Percentiles rank a stretch among this genome's conserved stretches.
Evolutionary conservation across 257 asterid genomes (phyloP).

Genomic region (Przewalskia tangutica): DNA sequence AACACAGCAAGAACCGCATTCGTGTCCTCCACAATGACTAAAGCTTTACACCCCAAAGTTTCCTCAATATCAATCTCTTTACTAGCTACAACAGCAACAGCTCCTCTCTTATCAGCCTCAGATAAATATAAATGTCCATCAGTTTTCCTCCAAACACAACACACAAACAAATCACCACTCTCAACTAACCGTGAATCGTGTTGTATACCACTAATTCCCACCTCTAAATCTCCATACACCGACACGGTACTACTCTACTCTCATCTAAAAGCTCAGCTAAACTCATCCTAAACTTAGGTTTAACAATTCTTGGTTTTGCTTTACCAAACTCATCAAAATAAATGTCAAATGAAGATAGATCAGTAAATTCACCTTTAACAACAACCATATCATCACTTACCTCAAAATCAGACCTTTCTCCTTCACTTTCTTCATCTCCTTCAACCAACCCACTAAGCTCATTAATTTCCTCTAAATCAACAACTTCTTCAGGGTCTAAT

Average conservation of each 20-base stretch:
- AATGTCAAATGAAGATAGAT: constrained; percentile 47
- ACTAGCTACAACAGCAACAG: constrained; percentile 87
- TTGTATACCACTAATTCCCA: constrained; percentile 67
- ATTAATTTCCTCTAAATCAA: constrained; percentile 82
- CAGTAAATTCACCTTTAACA: constrained; percentile 20
- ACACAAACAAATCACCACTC: constrained; percentile 81
- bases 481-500: constrained; percentile 81
- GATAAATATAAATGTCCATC: constrained; percentile 67
- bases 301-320: constrained; percentile 52
- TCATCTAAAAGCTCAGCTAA: constrained; percentile 92
- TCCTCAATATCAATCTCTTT: constrained; percentile 77
- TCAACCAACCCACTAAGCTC: constrained; percentile 56
- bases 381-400: constrained; percentile 26
- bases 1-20: constrained; percentile 54
- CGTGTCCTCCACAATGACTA: constrained; percentile 85
- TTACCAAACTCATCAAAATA: constrained; percentile 74
- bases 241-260: constrained; percentile 78
- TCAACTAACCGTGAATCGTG: constrained; percentile 84
- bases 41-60: constrained; percentile 79
- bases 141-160: constrained; percentile 58
- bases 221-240: constrained; percentile 71
- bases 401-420: constrained; percentile 48
- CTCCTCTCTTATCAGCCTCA: constrained; percentile 96
- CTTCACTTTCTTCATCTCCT: constrained; percentile 38
- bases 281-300: constrained; percentile 72